Evolutionary conservation across 768 basidiomycete genomes (phyloP), one percentile per base, ranked within the genome.

Genomic region (Lactarius akahatsu): DNA sequence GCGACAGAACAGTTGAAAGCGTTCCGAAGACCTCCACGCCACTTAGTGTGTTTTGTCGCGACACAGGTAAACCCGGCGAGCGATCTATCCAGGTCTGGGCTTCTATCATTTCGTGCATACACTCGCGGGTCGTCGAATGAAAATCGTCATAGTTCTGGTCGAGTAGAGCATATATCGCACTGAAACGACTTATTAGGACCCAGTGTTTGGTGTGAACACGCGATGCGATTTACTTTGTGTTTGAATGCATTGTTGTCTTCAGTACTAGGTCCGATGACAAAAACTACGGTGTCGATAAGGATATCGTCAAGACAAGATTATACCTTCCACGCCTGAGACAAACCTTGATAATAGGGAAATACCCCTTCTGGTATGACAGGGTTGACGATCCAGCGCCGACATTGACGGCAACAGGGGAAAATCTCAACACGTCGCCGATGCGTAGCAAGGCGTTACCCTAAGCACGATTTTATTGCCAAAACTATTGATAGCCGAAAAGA

Each of bases 361-460:
- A 77, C 1, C 72, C 77, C 18, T 70, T 64, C 67, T 78, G 75
- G 62, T 76, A 79, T 8, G 78, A 76, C 28, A 78, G 65, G 0
- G 54, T 61, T 15, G 41, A 57, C 0, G 52, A 45, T 1, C 47
- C 45, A 5, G 54, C 32, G 10, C 70, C 75, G 2, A 69, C 70
- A 36, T 59, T 43, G 40, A 65, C 59, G 34, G 68, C 57, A 13
- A 77, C 74, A 0, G 70, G 61, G 3, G 58, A n/a, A 41, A 65
- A 76, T 6, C 69, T 57, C 32, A 78, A 56, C 56, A 77, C 74
- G n/a, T 77, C 75, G n/a, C 73, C 71, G 7, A 78, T 69, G 3
- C 76, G 70, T 4, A 72, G 20, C 28, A 78, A 64, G 0, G 70
- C 76, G 36, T 77, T 72, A 13, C 71, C 70, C 74, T 75, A 56